Percentiles rank a stretch among this genome's conserved stretches.
These are phyloP conservation scores for Botrytis byssoidea DNA, from an alignment of 2,329 filamentous ascomycete species.

Conservation along the genomic window DNA sequence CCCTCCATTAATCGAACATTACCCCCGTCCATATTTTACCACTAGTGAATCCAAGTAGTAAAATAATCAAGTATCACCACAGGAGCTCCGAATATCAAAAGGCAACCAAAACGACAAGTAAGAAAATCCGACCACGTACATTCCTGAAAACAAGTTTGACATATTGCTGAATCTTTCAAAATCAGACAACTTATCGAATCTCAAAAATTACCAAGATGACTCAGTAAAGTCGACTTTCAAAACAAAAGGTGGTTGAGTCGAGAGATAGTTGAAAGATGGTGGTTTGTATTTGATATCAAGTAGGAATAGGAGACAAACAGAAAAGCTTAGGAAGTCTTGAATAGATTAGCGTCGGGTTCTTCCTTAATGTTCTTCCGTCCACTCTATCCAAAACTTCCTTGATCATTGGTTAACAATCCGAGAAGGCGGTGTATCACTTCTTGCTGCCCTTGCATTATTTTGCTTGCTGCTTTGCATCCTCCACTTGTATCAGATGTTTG, in stretches of 20 bases:
- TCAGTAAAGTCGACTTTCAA: slow-evolving; percentile 2
- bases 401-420: slow-evolving; percentile 14
- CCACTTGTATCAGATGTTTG: neutral
- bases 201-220: neutral
- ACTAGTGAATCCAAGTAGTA: neutral
- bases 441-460: neutral
- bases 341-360: slow-evolving; percentile 18
- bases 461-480: neutral
- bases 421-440: slow-evolving; percentile 11
- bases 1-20: neutral
- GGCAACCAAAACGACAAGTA: slow-evolving; percentile 13
- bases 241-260: neutral
- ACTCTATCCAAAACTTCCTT: slow-evolving; percentile 6
- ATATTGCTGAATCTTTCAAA: slow-evolving; percentile 27
- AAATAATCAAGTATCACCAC: neutral
- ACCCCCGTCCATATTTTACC: neutral
- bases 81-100: slow-evolving; percentile 2
- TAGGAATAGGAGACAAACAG: slow-evolving; percentile 22
- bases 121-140: slow-evolving; percentile 34
- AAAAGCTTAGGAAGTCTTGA: slow-evolving; percentile 20
- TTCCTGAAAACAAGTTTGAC: slow-evolving; percentile 41
- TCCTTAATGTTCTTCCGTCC: slow-evolving; percentile 9
- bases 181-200: neutral
- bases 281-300: slow-evolving; percentile 18
- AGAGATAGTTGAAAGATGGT: slow-evolving; percentile 11